Percentiles rank a stretch among this genome's conserved stretches.
These are phyloP conservation scores for Aspergillus novoparasiticus DNA, from an alignment of 2,329 filamentous ascomycete species.

Conservation along the genomic window DNA sequence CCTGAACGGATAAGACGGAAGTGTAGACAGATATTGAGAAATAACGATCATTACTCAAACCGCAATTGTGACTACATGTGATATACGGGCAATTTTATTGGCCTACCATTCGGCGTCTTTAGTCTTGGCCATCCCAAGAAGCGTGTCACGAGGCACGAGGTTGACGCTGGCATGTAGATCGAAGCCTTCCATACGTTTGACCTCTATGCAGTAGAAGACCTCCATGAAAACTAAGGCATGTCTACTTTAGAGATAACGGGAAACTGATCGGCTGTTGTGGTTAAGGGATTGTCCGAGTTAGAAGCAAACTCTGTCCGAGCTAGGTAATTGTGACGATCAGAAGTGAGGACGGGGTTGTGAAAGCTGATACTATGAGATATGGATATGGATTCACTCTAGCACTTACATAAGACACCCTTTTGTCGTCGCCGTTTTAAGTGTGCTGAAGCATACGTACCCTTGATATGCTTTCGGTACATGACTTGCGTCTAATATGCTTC, in stretches of 20 bases:
- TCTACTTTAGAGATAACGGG: background rate
- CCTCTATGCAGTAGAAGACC: background rate
- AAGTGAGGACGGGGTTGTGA: background rate
- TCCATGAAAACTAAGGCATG: background rate
- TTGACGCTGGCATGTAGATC: background rate
- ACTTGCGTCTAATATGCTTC: background rate
- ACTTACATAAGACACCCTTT: background rate
- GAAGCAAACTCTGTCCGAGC: background rate
- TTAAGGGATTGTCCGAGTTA: background rate
- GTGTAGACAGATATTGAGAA: too few species aligned
- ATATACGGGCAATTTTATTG: background rate
- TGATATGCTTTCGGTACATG: background rate
- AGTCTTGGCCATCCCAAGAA: background rate
- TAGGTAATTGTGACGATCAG: background rate
- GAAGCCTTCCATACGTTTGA: background rate
- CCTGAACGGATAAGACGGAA: background rate
- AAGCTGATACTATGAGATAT: background rate
- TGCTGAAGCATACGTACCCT: background rate
- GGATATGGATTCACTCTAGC: background rate
- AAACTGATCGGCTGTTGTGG: background rate
- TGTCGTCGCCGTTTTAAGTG: background rate
- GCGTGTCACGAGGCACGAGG: background rate
- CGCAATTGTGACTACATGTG: background rate
- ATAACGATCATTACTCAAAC: background rate
- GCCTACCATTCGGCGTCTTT: background rate